Base-by-base conservation (phyloP, 1,284 basidiomycete genomes). In the Phylloboletellus chloephorus region DNA sequence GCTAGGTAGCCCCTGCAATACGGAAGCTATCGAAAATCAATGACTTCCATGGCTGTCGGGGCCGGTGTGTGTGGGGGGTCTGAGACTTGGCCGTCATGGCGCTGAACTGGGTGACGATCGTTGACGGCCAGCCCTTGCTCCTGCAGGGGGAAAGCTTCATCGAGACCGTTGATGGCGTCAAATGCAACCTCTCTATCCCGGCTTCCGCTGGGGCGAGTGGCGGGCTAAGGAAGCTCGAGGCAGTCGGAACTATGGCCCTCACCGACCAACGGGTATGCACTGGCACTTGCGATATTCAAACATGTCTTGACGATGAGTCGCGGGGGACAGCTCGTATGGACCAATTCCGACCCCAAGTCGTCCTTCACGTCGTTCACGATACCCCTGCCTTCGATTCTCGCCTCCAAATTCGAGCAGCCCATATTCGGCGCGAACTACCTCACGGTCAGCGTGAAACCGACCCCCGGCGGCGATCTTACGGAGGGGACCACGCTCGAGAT, bases 91-190 rank as follows among this genome's bases (percentile, higher is more conserved):
- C 46, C 41, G 64, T 52, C 46, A 88, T 88, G 86, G 79, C 86
- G 5, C 69, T 88, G 36, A 87, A 88, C 66, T 86, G 81, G 79
- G 71, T 76, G 1, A 84, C 82, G 73, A 69, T 88, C 20, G 70
- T 70, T 45, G 64, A 72, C 4, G 66, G 76, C 38, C 63, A 69
- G 11, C 82, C 82, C 3, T 66, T 86, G 5, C 81, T 82, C 12
- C 66, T 88, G 9, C 78, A 74, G 0, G 60, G 76, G 34, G 85
- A 89, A 61, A 65, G 67, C 52, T 74, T 67, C 0, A 71, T 87
- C 36, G 71, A 72, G 17, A 69, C 67, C 1, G 53, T 83, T 44
- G 71, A 77, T 43, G 64, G 69, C 15, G 78, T 74, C 20, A 81
- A 85, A 42, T 55, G 82, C 33, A 65, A 63, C 16, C 62, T 88